Conservation (phyloP, 768 basidiomycete genomes). For the Vararia minispora region DNA sequence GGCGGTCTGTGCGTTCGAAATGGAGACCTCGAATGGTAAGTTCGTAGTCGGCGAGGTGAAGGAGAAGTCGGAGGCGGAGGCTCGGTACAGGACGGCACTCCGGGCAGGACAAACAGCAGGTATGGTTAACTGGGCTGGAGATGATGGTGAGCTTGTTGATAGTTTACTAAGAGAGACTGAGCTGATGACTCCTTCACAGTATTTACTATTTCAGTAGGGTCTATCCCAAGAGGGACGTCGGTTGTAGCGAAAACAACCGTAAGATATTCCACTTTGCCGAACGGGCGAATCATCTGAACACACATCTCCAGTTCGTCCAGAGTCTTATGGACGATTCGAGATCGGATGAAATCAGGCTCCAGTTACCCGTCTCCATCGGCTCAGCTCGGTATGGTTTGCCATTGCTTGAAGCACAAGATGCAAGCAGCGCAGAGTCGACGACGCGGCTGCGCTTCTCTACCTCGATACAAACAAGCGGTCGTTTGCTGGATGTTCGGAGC, state of each 20-base stretch:
- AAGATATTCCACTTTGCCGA: constrained; percentile 7
- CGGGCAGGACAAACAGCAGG: constrained; percentile 30
- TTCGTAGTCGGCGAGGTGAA: constrained; percentile 34
- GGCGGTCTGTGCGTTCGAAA: constrained; percentile 43
- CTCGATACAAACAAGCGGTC: constrained; percentile 39
- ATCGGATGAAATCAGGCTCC: constrained; percentile 38
- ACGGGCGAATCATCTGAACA: not conserved
- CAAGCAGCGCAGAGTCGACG: constrained; percentile 19
- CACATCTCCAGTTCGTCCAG: constrained; percentile 36
- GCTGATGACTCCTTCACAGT: constrained; percentile 22
- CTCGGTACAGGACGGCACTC: constrained; percentile 30
- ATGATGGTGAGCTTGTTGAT: constrained; percentile 32
- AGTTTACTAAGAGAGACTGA: not conserved
- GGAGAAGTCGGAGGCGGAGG: constrained; percentile 32
- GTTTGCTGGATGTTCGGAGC: constrained; percentile 28
- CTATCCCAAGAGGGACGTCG: constrained; percentile 30
- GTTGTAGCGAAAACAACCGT: constrained; percentile 35
- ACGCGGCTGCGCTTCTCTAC: constrained; percentile 30
- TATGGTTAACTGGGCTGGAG: constrained; percentile 36
- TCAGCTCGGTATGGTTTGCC: constrained; percentile 35
- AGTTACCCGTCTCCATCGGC: constrained; percentile 39
- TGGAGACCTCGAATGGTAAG: constrained; percentile 32
- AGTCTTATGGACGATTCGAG: constrained; percentile 40
- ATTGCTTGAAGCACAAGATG: constrained; percentile 26
- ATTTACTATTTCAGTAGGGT: constrained; percentile 48